Evolutionary conservation across 2,329 filamentous ascomycete species (phyloP).

Genomic region (Rutstroemia sp.): DNA sequence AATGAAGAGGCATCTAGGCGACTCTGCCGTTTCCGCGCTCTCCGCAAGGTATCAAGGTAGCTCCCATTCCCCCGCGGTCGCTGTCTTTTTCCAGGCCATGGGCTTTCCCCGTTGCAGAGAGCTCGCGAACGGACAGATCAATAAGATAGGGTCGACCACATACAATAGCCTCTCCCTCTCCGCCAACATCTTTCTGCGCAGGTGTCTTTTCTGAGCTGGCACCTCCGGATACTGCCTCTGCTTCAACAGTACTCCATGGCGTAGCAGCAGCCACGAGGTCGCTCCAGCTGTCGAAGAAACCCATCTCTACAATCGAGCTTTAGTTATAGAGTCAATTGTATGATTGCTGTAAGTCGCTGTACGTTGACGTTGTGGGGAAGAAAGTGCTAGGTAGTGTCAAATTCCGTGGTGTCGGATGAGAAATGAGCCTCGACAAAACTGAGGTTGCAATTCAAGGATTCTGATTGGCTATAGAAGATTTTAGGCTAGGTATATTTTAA

Average conservation of each 20-base stretch:
- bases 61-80: not conserved
- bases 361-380: conserved; percentile 4
- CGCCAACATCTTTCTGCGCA: conserved; percentile 39
- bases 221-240: conserved; percentile 40
- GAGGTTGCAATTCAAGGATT: conserved; percentile 18
- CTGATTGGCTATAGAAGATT: conserved; percentile 19
- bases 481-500: conserved; percentile 2
- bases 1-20: not conserved
- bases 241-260: conserved; percentile 58
- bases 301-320: conserved; percentile 39
- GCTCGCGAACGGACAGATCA: no score
- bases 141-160: not conserved
- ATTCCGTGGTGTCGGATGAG: conserved; percentile 10
- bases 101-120: no score
- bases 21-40: not conserved
- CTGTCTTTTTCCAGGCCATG: no score
- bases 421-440: conserved; percentile 11
- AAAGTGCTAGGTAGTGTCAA: conserved; percentile 1
- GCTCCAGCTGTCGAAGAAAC: conserved; percentile 57
- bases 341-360: conserved; percentile 3
- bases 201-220: conserved; percentile 34
- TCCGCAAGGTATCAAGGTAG: conserved; percentile 1
- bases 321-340: conserved; percentile 11
- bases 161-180: conserved; percentile 32
- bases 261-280: conserved; percentile 58